These are phyloP conservation scores for Penicillium soppii DNA, from an alignment of 495 filamentous ascomycete genomes.

Conservation along the genomic window DNA sequence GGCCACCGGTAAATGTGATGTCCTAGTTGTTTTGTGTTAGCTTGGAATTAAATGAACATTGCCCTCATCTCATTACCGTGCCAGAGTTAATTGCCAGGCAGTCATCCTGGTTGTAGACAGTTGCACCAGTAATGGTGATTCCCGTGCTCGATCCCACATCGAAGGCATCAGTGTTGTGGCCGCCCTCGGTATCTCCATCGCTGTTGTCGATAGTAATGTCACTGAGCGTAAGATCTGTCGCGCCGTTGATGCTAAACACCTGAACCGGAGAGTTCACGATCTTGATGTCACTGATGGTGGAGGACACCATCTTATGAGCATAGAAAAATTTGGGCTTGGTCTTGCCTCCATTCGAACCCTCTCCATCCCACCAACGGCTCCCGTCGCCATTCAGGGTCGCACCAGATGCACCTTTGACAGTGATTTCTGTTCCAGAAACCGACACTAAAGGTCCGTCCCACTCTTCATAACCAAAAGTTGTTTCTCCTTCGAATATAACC, in stretches of 20 bases:
- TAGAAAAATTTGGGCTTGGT: conserved; percentile 54
- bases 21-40: conserved; percentile 14
- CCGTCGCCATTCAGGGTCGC: conserved; percentile 40
- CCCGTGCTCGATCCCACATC: conserved; percentile 54
- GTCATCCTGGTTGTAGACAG: conserved; percentile 64
- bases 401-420: conserved; percentile 36
- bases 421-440: conserved; percentile 44
- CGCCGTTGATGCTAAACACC: conserved; percentile 54
- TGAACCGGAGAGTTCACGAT: conserved; percentile 65
- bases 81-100: conserved; percentile 61
- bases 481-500: conserved; percentile 48
- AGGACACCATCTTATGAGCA: conserved; percentile 38
- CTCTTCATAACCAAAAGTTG: conserved; percentile 49
- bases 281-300: conserved; percentile 43
- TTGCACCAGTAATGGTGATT: conserved; percentile 56
- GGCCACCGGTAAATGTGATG: conserved; percentile 44
- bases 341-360: conserved; percentile 48
- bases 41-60: neutral
- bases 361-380: conserved; percentile 44
- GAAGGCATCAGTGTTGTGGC: conserved; percentile 69
- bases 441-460: conserved; percentile 47
- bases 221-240: conserved; percentile 47
- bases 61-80: conserved; percentile 7
- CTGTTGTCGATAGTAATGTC: conserved; percentile 61
- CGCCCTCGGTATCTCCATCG: conserved; percentile 48